These are phyloP conservation scores for Emmonsiellopsis sp. DNA, from an alignment of 2,329 filamentous ascomycete genomes.

Conservation along the genomic window DNA sequence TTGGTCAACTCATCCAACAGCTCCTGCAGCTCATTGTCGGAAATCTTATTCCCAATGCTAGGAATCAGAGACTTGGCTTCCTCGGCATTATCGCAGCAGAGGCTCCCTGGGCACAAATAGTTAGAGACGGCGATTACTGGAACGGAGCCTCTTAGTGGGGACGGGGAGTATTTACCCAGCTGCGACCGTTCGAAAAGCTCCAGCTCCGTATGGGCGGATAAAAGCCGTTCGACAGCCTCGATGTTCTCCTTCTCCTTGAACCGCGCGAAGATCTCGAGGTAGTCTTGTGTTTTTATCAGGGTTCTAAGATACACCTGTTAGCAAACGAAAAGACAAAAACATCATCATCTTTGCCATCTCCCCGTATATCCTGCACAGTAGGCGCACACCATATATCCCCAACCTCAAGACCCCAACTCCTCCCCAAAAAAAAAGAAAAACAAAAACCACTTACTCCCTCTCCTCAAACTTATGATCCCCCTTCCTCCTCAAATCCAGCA, in stretches of 20 bases:
- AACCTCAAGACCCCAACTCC: slow-evolving; percentile 3
- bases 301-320: slow-evolving; percentile 35
- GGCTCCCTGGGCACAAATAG: slow-evolving; percentile 51
- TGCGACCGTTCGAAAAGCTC: slow-evolving; percentile 91
- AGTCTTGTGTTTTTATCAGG: slow-evolving; percentile 78
- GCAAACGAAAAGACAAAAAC: background rate
- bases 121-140: background rate
- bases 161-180: slow-evolving; percentile 50
- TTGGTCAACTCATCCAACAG: slow-evolving; percentile 86
- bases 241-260: slow-evolving; percentile 95
- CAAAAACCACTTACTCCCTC: slow-evolving; percentile 55
- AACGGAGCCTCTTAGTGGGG: too few relatives aligned
- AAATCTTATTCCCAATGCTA: slow-evolving; percentile 78
- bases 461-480: slow-evolving; percentile 75
- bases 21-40: slow-evolving; percentile 77
- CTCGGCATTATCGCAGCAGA: slow-evolving; percentile 86
- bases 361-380: too few relatives aligned
- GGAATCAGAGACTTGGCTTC: slow-evolving; percentile 96
- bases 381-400: background rate
- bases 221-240: slow-evolving; percentile 81
- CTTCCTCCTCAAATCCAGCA: slow-evolving; percentile 69
- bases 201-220: slow-evolving; percentile 65
- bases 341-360: background rate
- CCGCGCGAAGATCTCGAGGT: slow-evolving; percentile 86
- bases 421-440: background rate